Conservation (phyloP, 2,329 filamentous ascomycete genomes). For the Aspergillus nomiae region DNA sequence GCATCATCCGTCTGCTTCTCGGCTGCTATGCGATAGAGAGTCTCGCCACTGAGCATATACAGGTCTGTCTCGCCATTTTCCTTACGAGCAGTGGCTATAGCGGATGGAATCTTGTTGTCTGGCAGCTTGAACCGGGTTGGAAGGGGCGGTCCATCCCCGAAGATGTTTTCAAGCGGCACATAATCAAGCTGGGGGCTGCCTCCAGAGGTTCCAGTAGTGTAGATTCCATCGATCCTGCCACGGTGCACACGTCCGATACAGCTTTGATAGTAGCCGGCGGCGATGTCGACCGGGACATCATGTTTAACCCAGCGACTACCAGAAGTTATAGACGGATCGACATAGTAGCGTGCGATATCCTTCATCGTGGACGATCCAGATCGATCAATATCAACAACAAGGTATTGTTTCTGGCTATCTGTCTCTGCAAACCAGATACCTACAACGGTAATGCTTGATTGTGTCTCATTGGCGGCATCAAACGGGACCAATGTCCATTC, state of each 20-base stretch:
- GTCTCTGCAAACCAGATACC: conserved; percentile 5
- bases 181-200: conserved; percentile 6
- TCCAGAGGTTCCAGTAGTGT: neutral
- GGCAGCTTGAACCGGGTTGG: conserved; percentile 6
- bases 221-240: conserved; percentile 3
- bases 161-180: conserved; percentile 7
- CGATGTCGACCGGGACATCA: conserved; percentile 10
- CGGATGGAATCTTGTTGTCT: conserved; percentile 1
- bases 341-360: conserved; percentile 7
- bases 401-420: neutral
- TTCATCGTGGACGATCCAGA: neutral
- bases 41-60: neutral
- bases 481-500: conserved; percentile 8
- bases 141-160: neutral
- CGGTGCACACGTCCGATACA: conserved; percentile 2
- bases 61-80: conserved; percentile 4
- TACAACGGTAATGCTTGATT: neutral
- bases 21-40: conserved; percentile 2
- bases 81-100: conserved; percentile 7
- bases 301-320: conserved; percentile 9
- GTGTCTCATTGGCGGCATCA: neutral
- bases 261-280: conserved; percentile 6
- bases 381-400: conserved; percentile 11
- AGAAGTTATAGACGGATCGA: neutral
- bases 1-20: conserved; percentile 1